Base-by-base conservation (phyloP, 1,284 basidiomycete species). In the Bondarzewia mesenterica region DNA sequence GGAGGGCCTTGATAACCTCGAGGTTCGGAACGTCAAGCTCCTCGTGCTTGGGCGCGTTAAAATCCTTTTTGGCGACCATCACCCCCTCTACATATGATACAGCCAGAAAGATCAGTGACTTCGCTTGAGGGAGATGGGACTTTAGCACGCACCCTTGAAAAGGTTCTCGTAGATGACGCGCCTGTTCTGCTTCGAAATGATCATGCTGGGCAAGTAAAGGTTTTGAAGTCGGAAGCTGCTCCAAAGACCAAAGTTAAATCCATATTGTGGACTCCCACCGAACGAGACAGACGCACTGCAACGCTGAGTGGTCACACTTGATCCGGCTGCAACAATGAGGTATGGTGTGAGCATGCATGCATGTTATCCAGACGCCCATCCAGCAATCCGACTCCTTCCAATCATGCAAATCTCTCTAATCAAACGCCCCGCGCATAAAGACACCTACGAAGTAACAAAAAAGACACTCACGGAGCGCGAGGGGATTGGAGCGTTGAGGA, bases 51-150 rank as follows among this genome's bases (percentile, higher is more conserved):
- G 92, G 89, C 53, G 91, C 89, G 68, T 97, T 95, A 78, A 80
- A 98, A 74, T 99, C 93, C 79, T 99, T 99, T 79, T 96, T 94
- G 64, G 95, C 95, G 67, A 99, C 95, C 66, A 98, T 77, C 57
- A 98, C 96, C 64, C 96, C 95, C 87, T 97, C 90, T 93, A 58
- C 36, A 44, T 41, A 44, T 18, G 44, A 16, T n/a, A 27, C 16
- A 40, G 20, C 26, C n/a, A 39, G 10, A 10, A 32, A 32, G n/a
- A 32, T 32, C 29, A 32, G n/a, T n/a, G 5, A 32, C 29, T 10
- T 12, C 29, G 29, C 38, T 18, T 10, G 6, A 41, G 41, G 16
- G 22, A 18, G 14, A 6, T 21, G 16, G 15, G 16, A 29, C 23
- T n/a, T 39, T 20, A 39, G 8, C 18, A 70, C 82, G 58, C 57